These are phyloP conservation scores for Epichloe baconii DNA, from an alignment of 2,329 filamentous ascomycete genomes.

Conservation along the genomic window DNA sequence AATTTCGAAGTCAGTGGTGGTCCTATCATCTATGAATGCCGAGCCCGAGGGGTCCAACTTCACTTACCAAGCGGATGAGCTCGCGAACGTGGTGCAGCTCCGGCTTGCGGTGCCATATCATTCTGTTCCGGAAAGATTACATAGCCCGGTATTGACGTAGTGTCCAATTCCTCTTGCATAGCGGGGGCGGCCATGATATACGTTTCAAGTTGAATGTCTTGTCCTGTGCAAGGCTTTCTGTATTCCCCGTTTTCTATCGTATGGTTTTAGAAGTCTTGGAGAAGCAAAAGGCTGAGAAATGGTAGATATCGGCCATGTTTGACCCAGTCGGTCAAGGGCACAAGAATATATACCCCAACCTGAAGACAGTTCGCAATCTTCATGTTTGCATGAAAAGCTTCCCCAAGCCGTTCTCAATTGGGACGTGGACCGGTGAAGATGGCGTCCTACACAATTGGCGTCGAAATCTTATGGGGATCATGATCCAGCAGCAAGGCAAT, in stretches of 20 bases:
- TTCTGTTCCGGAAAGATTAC: conserved; percentile 31
- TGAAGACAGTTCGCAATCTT: background rate
- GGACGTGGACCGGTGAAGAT: background rate
- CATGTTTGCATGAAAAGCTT: background rate
- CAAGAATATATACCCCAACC: conserved; percentile 2
- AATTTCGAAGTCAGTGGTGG: background rate
- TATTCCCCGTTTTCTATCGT: background rate
- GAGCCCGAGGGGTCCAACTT: background rate
- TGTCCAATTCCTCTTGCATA: conserved; percentile 18
- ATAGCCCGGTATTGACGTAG: conserved; percentile 30
- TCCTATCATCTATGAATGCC: background rate
- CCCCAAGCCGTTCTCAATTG: background rate
- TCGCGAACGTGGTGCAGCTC: conserved; percentile 16
- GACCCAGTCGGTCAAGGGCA: background rate
- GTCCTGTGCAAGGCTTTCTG: background rate
- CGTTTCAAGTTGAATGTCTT: background rate
- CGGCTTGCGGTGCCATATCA: conserved; percentile 23
- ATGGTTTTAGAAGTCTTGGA: background rate
- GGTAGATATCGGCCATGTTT: conserved; percentile 1
- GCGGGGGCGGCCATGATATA: conserved; percentile 10
- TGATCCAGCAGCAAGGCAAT: background rate
- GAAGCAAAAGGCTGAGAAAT: background rate
- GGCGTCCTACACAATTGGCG: background rate
- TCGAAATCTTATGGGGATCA: background rate
- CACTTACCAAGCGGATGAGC: conserved; percentile 24